Evolutionary conservation across 2,329 filamentous ascomycete genomes (phyloP), one percentile per base, ranked within the genome.

Genomic region (Eutypa lata): DNA sequence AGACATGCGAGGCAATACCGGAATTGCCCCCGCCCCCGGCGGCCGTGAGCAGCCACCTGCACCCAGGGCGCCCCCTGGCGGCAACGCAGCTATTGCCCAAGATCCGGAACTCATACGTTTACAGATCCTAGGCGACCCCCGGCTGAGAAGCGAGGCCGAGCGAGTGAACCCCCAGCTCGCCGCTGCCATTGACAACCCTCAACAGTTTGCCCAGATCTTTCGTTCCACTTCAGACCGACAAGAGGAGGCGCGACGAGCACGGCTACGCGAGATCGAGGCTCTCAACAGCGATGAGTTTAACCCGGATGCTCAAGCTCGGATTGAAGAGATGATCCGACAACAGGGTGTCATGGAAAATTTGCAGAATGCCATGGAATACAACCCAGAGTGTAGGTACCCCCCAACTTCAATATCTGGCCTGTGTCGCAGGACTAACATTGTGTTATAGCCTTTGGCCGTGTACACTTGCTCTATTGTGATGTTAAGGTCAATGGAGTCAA

Each of bases 261-360:
- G 93, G 54, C 86, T 92, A 69, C 86, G 89, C 50, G 86, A 93
- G 69, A 92, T 97, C 62, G 86, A 87, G 56, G 80, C 89, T 65
- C 78, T 97, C 56, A 97, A 97, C 68, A 88, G 91, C 10, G 94
- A 99, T 65, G 92, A 93, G 1, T 97, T 97, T 73, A 93, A 99
- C 67, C 76, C 91, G 24, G 92, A 97, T 59, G 90, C 92, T 8
- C 94, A 99, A 73, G 81, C 81, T 46, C 90, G 88, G 74, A 99
- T 99, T 57, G 93, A 94, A 68, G 94, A 99, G 74, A 95, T 97
- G 73, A 99, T 99, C 67, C 87, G 94, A 51, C 90, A 97, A 72
- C 90, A 97, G 73, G 82, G 88, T 16, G 93, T 99, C 45, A 91
- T 93, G 71, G 91, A 97, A 74, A 99, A 99, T 66, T 73, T 97